Conservation (phyloP, 257 asterid genomes). For the Striga asiatica region DNA sequence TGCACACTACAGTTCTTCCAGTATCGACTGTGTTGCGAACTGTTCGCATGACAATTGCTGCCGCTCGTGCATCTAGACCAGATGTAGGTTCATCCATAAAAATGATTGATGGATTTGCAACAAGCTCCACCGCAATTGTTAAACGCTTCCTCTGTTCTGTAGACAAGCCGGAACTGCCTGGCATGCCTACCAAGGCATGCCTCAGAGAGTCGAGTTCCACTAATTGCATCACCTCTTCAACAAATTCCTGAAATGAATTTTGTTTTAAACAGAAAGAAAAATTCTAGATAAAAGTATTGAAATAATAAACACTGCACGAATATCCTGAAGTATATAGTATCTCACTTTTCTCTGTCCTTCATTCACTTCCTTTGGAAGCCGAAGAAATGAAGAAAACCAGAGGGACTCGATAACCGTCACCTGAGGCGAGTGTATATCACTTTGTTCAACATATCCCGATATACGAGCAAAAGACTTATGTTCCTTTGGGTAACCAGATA, state of each 20-base stretch:
- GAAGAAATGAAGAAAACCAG: conserved; percentile 62
- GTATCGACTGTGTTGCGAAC: conserved; percentile 93
- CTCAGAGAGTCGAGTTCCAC: conserved; percentile 72
- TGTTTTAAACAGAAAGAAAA: conserved; percentile 4
- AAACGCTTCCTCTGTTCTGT: conserved; percentile 91
- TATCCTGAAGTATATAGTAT: conserved; percentile 6
- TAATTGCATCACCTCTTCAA: conserved; percentile 77
- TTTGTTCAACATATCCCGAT: conserved; percentile 92
- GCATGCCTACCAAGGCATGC: conserved; percentile 82
- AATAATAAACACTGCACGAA: neutral
- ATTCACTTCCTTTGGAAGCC: conserved; percentile 72
- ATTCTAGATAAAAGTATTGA: neutral
- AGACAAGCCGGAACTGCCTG: conserved; percentile 76
- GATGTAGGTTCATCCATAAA: conserved; percentile 98
- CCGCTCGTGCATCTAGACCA: conserved; percentile 95
- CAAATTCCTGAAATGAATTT: conserved; percentile 53
- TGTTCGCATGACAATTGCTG: conserved; percentile 96
- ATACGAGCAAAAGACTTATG: conserved; percentile 73
- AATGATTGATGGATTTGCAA: conserved; percentile 87
- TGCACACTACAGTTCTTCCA: conserved; percentile 94
- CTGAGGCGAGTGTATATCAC: conserved; percentile 90
- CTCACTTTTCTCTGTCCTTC: conserved; percentile 54
- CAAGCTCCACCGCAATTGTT: conserved; percentile 94
- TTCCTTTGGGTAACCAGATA: conserved; percentile 72
- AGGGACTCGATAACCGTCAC: conserved; percentile 80